These are phyloP conservation scores for Euphorbia neoarborescens DNA, from an alignment of 441 rosid species.

Conservation along the genomic window DNA sequence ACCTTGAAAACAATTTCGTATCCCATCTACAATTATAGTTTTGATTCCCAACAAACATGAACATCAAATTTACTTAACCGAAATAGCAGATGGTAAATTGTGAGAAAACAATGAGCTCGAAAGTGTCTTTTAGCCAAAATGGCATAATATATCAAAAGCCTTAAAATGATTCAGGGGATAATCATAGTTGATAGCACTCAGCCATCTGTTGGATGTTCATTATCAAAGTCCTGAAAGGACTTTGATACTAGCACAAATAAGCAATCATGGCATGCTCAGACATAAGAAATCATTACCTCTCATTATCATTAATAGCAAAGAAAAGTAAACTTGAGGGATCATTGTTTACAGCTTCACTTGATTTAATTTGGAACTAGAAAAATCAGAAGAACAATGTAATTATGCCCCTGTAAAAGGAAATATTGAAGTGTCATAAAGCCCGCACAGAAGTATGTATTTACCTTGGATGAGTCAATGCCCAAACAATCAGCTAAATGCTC, in stretches of 20 bases:
- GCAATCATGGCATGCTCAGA: slow-evolving; percentile 4
- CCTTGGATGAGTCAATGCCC: slow-evolving; percentile 96
- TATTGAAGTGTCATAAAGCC: slow-evolving; percentile 8
- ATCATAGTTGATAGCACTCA: background rate
- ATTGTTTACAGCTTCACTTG: slow-evolving; percentile 36
- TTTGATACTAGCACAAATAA: background rate
- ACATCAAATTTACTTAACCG: background rate
- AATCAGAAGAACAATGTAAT: slow-evolving; percentile 21
- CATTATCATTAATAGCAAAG: slow-evolving; percentile 62
- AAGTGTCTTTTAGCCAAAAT: background rate
- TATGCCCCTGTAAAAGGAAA: slow-evolving; percentile 13
- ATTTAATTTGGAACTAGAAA: slow-evolving; percentile 63
- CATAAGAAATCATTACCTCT: slow-evolving; percentile 46
- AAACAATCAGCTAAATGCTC: slow-evolving; percentile 90
- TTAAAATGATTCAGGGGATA: background rate
- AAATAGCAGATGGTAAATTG: background rate
- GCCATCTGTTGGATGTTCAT: background rate
- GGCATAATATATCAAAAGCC: background rate
- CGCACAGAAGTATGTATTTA: slow-evolving; percentile 26
- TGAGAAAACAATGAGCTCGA: background rate
- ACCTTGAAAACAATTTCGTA: background rate
- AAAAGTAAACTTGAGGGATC: slow-evolving; percentile 51
- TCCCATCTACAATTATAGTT: background rate
- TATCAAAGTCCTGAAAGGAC: background rate
- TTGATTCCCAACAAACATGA: background rate